Percentiles rank a stretch among this genome's conserved stretches.
Evolutionary conservation across 2,329 filamentous ascomycete genomes (phyloP).

Genomic region (Hypoxylon sp.): DNA sequence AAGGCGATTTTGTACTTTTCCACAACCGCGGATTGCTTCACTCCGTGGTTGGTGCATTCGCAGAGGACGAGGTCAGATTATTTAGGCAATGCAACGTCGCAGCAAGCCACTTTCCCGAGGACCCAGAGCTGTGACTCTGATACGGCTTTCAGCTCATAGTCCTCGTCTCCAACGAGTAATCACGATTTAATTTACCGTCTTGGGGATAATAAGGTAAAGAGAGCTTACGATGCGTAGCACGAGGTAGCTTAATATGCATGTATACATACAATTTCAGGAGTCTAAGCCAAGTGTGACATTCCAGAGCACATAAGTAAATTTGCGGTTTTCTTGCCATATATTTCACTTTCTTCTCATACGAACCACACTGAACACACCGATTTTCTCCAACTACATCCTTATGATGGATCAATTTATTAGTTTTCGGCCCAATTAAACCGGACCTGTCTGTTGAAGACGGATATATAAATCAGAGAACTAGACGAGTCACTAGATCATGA

Average conservation of each 20-base stretch:
- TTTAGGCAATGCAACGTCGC: constrained; percentile 87
- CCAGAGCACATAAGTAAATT: neutral
- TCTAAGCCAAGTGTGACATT: no score
- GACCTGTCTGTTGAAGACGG: neutral
- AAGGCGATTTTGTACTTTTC: constrained; percentile 83
- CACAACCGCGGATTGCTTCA: constrained; percentile 84
- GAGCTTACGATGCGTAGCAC: neutral
- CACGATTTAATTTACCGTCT: neutral
- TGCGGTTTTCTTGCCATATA: neutral
- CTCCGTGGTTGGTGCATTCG: constrained; percentile 81
- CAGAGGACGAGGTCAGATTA: constrained; percentile 78
- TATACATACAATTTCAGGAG: no score
- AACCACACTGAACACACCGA: neutral
- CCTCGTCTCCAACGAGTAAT: neutral
- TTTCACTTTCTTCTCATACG: neutral
- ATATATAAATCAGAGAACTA: neutral
- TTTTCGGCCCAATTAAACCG: neutral
- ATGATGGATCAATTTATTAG: neutral
- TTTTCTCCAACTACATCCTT: neutral
- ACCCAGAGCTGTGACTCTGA: constrained; percentile 55
- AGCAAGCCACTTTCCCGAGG: constrained; percentile 70
- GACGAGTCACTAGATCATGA: neutral
- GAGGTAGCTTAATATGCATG: no score
- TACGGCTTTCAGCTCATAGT: neutral
- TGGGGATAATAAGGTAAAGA: neutral